A percentile compares a stretch with the other conserved stretches of the same genome.
Conservation (phyloP, 192 early-diverging fungal genomes). For the Umbelopsis isabellina region DNA sequence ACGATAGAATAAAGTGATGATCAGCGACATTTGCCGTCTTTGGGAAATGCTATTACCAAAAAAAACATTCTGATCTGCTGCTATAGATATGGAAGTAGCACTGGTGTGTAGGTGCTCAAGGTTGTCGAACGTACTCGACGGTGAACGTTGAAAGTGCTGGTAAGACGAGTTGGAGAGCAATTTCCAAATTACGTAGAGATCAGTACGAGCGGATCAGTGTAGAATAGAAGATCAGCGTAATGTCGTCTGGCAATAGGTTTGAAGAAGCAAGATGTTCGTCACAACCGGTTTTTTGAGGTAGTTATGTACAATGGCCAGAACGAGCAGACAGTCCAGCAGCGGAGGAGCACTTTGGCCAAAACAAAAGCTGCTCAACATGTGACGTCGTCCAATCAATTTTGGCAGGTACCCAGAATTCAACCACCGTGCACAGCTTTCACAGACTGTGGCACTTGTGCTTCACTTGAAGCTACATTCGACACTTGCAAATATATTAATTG, state of each 20-base stretch:
- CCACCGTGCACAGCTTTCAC: not conserved
- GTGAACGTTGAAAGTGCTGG: not conserved
- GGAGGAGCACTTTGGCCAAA: constrained; percentile 9
- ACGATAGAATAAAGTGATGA: not conserved
- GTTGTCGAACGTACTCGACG: constrained; percentile 17
- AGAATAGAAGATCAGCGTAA: constrained; percentile 2
- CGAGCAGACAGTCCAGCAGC: constrained; percentile 3
- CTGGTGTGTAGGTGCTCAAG: constrained; percentile 15
- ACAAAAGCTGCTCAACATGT: constrained; percentile 9
- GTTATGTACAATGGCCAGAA: constrained; percentile 20
- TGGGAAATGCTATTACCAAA: not conserved
- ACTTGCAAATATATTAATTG: no score
- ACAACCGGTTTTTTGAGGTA: not conserved
- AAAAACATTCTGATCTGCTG: constrained; percentile 14
- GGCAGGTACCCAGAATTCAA: not conserved
- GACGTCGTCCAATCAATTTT: not conserved
- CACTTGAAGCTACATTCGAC: no score
- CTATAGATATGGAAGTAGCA: constrained; percentile 7
- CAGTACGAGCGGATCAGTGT: not conserved
- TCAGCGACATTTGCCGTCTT: no score
- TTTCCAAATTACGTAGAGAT: constrained; percentile 1
- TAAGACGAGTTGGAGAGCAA: not conserved
- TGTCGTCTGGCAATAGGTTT: not conserved
- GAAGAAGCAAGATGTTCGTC: not conserved
- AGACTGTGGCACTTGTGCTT: no score